Evolutionary conservation across 192 early-diverging fungal genomes (phyloP).

Genomic region (Entomortierella chlamydospora): DNA sequence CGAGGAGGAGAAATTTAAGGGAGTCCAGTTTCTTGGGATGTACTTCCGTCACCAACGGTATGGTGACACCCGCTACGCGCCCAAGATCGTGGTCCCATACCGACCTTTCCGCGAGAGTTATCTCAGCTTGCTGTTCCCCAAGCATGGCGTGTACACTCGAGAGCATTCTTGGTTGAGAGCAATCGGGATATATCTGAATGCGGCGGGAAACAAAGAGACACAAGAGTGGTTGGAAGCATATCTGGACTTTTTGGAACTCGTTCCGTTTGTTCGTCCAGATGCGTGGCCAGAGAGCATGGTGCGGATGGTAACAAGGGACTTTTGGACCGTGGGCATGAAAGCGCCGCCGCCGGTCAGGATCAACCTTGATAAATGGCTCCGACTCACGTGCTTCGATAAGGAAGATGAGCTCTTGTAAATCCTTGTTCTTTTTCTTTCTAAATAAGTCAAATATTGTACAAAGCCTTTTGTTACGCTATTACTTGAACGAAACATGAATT

Average conservation of each 20-base stretch:
- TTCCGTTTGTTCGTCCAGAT: constrained; percentile 1
- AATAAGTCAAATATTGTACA: too few relatives aligned
- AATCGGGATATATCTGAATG: constrained; percentile 33
- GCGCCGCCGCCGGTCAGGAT: constrained; percentile 17
- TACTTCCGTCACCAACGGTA: constrained; percentile 37
- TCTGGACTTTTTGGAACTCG: constrained; percentile 30
- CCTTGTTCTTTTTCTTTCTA: too few relatives aligned
- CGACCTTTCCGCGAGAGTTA: constrained; percentile 32
- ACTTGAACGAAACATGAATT: too few relatives aligned
- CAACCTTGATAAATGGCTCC: constrained; percentile 20
- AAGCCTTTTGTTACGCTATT: too few relatives aligned
- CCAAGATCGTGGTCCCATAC: constrained; percentile 42
- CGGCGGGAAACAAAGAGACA: constrained; percentile 30
- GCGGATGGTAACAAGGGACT: constrained; percentile 26
- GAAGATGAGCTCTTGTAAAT: too few relatives aligned
- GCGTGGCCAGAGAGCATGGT: constrained; percentile 22
- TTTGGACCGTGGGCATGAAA: constrained; percentile 9
- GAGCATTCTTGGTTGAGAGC: constrained; percentile 40
- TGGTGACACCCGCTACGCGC: constrained; percentile 16
- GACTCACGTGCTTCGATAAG: constrained; percentile 1
- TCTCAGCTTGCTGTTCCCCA: constrained; percentile 38
- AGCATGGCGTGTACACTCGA: constrained; percentile 16
- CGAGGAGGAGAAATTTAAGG: constrained; percentile 2
- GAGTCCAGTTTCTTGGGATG: constrained; percentile 39
- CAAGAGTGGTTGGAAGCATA: constrained; percentile 38